Base-by-base conservation (phyloP, 192 early-diverging fungal genomes). In the Podila minutissima region DNA sequence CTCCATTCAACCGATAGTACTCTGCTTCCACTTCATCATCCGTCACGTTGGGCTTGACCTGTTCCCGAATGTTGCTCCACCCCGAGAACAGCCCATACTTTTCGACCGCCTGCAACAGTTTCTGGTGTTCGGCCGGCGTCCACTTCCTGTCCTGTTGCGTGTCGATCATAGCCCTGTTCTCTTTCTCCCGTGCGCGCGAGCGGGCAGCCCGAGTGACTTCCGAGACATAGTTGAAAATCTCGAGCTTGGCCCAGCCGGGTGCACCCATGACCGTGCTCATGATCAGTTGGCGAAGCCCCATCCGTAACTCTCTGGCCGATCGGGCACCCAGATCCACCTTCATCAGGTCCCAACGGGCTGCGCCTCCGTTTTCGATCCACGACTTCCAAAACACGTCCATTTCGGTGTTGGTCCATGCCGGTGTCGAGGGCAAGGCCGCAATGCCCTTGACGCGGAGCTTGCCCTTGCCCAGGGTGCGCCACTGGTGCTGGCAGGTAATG, bases 401-500 rank as follows among this genome's bases (percentile, higher is more conserved):
- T 38, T 73, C 71, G 4, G 55, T 8, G 0, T 24, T 55, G 10
- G 41, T 58, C 70, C 71, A 81, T 2, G n/a, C 48, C 1, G 63
- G 22, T 3, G 38, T 15, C 19, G 61, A 37, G 0, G 61, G 12
- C 4, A 32, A 2, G 11, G 62, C 28, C 11, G 38, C 19, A 9
- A 73, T 32, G 4, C 71, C 71, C 46, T 69, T 64, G 61, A 69
- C 55, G 22, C 66, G 50, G 37, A 69, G 68, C 19, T 59, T 66
- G 1, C 77, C 77, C 5, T 69, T 72, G 2, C 77, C 77, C 0
- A 69, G 26, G 9, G 51, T 81, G 1, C 66, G 51, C 77, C 77
- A 81, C 68, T 81, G 77, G 61, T 73, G 67, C 38, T 66, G 66
- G 60, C 77, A 81, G 17, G 77, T 33, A 9, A 73, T 57, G 48